phyloP scores from a whole-genome alignment of 805 yeast species.

The Yarrowia porcina region DNA sequence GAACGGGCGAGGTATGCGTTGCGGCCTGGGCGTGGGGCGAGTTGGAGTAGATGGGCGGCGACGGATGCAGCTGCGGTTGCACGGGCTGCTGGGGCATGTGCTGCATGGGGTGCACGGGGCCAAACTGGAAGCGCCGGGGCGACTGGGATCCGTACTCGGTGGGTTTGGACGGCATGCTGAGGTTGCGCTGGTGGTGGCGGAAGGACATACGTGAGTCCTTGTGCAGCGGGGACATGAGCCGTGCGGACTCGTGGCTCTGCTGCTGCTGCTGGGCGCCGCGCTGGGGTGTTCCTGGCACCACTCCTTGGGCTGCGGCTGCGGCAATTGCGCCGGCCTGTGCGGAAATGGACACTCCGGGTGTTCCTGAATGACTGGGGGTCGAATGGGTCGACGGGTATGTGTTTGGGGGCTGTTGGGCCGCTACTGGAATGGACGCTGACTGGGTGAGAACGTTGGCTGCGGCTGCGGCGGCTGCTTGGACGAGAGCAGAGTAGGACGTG shows the following conservation, averaged over 20 bases:
- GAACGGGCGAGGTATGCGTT: background rate
- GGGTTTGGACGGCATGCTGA: slow-evolving; percentile 32
- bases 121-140: slow-evolving; percentile 27
- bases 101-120: slow-evolving; percentile 25
- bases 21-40: slow-evolving; percentile 6
- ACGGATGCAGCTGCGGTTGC: slow-evolving; percentile 24
- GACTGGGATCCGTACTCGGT: slow-evolving; percentile 27
- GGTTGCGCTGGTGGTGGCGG: slow-evolving; percentile 32
- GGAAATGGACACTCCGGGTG: slow-evolving; percentile 4
- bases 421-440: slow-evolving; percentile 2
- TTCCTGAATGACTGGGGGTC: slow-evolving; percentile 16
- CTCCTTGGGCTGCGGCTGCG: slow-evolving; percentile 29
- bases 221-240: slow-evolving; percentile 25
- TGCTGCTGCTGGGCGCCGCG: background rate
- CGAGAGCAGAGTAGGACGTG: slow-evolving; percentile 13
- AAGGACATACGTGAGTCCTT: slow-evolving; percentile 28
- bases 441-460: slow-evolving; percentile 16
- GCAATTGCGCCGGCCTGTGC: slow-evolving; percentile 29
- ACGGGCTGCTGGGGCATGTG: slow-evolving; percentile 26
- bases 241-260: slow-evolving; percentile 18
- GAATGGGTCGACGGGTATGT: slow-evolving; percentile 10
- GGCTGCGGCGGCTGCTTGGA: slow-evolving; percentile 5
- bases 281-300: slow-evolving; percentile 11
- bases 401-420: background rate
- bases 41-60: slow-evolving; percentile 21